A percentile compares a stretch with the other conserved stretches of the same genome.
These are phyloP conservation scores for Diplosphaera chodatii DNA, from an alignment of 139 green algal genomes.

Conservation along the genomic window DNA sequence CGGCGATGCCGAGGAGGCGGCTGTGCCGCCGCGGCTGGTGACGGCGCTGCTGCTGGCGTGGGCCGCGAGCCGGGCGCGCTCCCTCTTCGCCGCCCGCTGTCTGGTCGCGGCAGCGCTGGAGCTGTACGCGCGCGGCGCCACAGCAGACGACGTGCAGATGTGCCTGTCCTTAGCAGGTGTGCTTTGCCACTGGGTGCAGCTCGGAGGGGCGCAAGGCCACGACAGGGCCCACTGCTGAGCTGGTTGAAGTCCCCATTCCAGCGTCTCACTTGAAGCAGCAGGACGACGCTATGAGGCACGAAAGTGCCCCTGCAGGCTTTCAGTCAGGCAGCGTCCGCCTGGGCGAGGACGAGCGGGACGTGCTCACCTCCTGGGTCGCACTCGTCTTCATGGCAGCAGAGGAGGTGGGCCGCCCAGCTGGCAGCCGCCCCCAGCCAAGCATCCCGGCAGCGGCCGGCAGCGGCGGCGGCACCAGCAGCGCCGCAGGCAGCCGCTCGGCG, in stretches of 20 bases:
- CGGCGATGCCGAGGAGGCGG: neutral
- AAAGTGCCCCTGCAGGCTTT: constrained; percentile 3
- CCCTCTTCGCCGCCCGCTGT: constrained; percentile 55
- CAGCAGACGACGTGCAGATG: constrained; percentile 28
- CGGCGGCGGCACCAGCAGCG: constrained; percentile 6
- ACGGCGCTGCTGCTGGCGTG: constrained; percentile 43
- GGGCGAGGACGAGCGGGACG: constrained; percentile 25
- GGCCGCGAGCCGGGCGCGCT: constrained; percentile 36
- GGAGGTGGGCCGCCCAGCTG: constrained; percentile 25
- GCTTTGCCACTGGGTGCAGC: neutral
- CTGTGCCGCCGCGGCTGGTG: neutral
- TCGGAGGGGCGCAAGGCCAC: neutral
- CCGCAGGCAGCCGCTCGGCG: neutral
- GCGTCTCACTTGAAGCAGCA: too few relatives aligned
- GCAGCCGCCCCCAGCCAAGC: constrained; percentile 3
- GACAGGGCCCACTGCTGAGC: too few relatives aligned
- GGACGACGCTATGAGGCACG: too few relatives aligned
- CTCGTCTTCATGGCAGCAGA: constrained; percentile 54
- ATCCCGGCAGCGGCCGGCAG: neutral
- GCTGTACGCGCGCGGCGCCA: constrained; percentile 28
- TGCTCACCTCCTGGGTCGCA: constrained; percentile 50
- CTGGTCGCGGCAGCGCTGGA: neutral
- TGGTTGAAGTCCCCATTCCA: too few relatives aligned
- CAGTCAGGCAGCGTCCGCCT: constrained; percentile 13
- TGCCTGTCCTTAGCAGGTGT: constrained; percentile 22